Conservation (phyloP, 768 basidiomycete genomes). For the Jaapia argillacea region DNA sequence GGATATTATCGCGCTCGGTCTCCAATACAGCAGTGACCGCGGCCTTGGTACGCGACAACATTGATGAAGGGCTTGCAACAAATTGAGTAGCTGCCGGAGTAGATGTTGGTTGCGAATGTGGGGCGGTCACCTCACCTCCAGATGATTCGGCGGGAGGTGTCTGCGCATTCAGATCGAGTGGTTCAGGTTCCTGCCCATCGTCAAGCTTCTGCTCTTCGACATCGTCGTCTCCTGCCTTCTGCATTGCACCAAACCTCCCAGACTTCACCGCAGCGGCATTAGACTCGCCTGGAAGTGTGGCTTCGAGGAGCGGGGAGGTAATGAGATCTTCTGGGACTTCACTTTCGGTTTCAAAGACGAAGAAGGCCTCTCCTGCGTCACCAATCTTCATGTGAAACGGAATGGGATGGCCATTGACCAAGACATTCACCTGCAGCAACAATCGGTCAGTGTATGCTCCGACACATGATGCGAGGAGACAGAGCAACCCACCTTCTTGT, state of each 20-base stretch:
- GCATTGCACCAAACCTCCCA: slow-evolving; percentile 33
- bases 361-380: slow-evolving; percentile 98
- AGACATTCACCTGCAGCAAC: slow-evolving; percentile 64
- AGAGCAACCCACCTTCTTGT: slow-evolving; percentile 65
- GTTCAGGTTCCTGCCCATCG: slow-evolving; percentile 56
- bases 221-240: slow-evolving; percentile 17
- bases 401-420: slow-evolving; percentile 76
- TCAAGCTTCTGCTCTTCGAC: slow-evolving; percentile 7
- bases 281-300: slow-evolving; percentile 33
- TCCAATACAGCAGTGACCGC: slow-evolving; percentile 15
- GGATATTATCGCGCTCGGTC: slow-evolving; percentile 14
- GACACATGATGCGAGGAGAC: background rate
- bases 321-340: slow-evolving; percentile 90
- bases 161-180: slow-evolving; percentile 69
- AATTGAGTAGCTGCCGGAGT: background rate
- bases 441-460: background rate
- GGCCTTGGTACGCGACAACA: slow-evolving; percentile 19
- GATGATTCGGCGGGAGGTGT: background rate
- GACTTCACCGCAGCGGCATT: slow-evolving; percentile 17
- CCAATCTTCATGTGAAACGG: slow-evolving; percentile 99
- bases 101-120: slow-evolving; percentile 1
- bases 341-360: slow-evolving; percentile 93
- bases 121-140: slow-evolving; percentile 1
- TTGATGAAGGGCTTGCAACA: slow-evolving; percentile 1
- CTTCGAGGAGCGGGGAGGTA: slow-evolving; percentile 82